These are phyloP conservation scores for Nitzschia inconspicua DNA, from an alignment of 108 stramenopile species.

Conservation along the genomic window DNA sequence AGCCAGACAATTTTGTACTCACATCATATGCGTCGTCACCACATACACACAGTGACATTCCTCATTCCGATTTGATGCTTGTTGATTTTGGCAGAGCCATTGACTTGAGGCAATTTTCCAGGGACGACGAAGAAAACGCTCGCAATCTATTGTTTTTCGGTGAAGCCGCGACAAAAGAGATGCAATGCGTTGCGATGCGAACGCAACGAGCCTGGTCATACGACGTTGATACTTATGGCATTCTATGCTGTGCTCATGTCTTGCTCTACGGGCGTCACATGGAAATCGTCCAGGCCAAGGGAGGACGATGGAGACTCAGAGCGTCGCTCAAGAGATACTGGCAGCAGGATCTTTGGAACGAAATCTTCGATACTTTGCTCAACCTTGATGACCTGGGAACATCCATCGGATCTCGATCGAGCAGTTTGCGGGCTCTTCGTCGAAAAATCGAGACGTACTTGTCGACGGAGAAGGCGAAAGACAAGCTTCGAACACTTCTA, in stretches of 20 bases:
- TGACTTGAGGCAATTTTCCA: slow-evolving; percentile 40
- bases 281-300: slow-evolving; percentile 35
- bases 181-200: slow-evolving; percentile 71
- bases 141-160: slow-evolving; percentile 48
- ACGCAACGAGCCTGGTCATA: slow-evolving; percentile 65
- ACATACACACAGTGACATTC: slow-evolving; percentile 23
- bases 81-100: slow-evolving; percentile 83
- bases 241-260: slow-evolving; percentile 57
- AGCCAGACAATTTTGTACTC: slow-evolving; percentile 84
- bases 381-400: slow-evolving; percentile 43
- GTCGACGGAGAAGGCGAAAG: neutral
- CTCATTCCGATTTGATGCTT: slow-evolving; percentile 57
- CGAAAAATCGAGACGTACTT: slow-evolving; percentile 27
- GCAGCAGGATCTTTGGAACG: slow-evolving; percentile 62
- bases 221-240: slow-evolving; percentile 74
- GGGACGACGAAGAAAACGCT: slow-evolving; percentile 14
- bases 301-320: slow-evolving; percentile 41
- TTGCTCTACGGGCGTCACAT: slow-evolving; percentile 72
- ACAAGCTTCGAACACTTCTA: slow-evolving; percentile 16
- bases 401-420: slow-evolving; percentile 35
- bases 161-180: slow-evolving; percentile 49
- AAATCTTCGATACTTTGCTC: slow-evolving; percentile 60
- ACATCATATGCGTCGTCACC: slow-evolving; percentile 21
- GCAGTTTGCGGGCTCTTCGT: slow-evolving; percentile 25
- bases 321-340: slow-evolving; percentile 63